A percentile compares a stretch with the other conserved stretches of the same genome.
Conservation (phyloP, 768 basidiomycete species). For the Coprinopsis marcescibilis region DNA sequence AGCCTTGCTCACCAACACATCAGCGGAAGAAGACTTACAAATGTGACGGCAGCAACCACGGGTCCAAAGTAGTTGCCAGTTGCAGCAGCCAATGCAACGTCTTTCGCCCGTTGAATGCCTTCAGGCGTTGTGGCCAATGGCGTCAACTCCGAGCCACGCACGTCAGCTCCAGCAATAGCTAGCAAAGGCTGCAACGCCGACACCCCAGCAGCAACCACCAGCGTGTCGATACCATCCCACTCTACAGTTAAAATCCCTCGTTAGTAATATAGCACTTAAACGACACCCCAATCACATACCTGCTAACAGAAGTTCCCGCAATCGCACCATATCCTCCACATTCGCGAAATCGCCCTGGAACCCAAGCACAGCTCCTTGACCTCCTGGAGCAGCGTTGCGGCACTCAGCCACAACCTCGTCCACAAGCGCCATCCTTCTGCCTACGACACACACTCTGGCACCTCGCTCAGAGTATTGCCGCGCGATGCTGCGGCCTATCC, state of each 20-base stretch:
- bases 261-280: neutral
- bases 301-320: constrained; percentile 47
- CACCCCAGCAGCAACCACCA: constrained; percentile 79
- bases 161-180: constrained; percentile 55
- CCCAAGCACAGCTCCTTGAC: constrained; percentile 33
- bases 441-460: constrained; percentile 69
- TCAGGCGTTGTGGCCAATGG: constrained; percentile 38
- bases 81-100: constrained; percentile 51
- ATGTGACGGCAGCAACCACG: constrained; percentile 60
- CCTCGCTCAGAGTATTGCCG: constrained; percentile 68
- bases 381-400: constrained; percentile 9
- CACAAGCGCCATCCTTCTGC: constrained; percentile 51
- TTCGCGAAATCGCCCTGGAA: constrained; percentile 59
- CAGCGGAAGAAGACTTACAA: constrained; percentile 40
- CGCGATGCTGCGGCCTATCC: constrained; percentile 72
- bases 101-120: constrained; percentile 54
- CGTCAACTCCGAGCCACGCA: constrained; percentile 22
- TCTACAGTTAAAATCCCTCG: constrained; percentile 38
- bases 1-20: neutral
- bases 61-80: constrained; percentile 68
- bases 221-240: constrained; percentile 80
- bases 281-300: constrained; percentile 30
- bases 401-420: constrained; percentile 61
- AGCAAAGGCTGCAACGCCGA: constrained; percentile 76
- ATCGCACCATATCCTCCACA: constrained; percentile 58